A percentile compares a stretch with the other conserved stretches of the same genome.
These are phyloP conservation scores for Babesia bovis DNA, from an alignment of 169 alveolate genomes.

Conservation along the genomic window DNA sequence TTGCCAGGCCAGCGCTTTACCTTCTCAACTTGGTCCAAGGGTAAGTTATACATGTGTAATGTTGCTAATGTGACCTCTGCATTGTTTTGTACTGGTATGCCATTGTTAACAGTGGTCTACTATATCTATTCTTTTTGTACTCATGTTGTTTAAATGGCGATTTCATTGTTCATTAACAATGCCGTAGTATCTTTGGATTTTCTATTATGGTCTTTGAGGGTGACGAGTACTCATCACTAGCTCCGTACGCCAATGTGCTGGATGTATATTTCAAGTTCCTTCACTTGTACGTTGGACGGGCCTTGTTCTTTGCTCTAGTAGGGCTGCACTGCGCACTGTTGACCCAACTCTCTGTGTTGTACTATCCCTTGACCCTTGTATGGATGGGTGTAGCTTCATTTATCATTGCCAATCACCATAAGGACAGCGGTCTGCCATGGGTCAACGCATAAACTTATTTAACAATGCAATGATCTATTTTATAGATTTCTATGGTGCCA, in stretches of 20 bases:
- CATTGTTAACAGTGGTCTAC: too few relatives aligned
- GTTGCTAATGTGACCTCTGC: not conserved
- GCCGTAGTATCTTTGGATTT: conserved; percentile 46
- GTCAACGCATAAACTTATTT: too few relatives aligned
- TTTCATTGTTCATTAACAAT: too few relatives aligned
- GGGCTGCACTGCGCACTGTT: conserved; percentile 44
- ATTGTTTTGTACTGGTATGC: too few relatives aligned
- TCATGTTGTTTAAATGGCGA: too few relatives aligned
- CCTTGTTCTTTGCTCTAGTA: conserved; percentile 43
- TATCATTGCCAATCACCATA: conserved; percentile 25
- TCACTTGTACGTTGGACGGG: conserved; percentile 30
- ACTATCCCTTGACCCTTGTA: conserved; percentile 36
- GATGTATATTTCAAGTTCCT: conserved; percentile 55
- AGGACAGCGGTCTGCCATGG: conserved; percentile 15
- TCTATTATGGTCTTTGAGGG: conserved; percentile 53
- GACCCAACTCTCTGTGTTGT: conserved; percentile 47
- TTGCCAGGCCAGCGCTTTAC: conserved; percentile 46
- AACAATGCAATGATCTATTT: too few relatives aligned
- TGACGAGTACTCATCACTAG: conserved; percentile 60
- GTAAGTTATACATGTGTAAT: conserved; percentile 4
- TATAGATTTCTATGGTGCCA: too few relatives aligned
- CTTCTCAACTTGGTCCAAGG: conserved; percentile 63
- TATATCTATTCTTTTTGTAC: too few relatives aligned
- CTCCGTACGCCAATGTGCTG: conserved; percentile 47
- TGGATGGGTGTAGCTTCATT: conserved; percentile 44